Evolutionary conservation across 192 early-diverging fungal genomes (phyloP).

Genomic region (Coemansia sp.): DNA sequence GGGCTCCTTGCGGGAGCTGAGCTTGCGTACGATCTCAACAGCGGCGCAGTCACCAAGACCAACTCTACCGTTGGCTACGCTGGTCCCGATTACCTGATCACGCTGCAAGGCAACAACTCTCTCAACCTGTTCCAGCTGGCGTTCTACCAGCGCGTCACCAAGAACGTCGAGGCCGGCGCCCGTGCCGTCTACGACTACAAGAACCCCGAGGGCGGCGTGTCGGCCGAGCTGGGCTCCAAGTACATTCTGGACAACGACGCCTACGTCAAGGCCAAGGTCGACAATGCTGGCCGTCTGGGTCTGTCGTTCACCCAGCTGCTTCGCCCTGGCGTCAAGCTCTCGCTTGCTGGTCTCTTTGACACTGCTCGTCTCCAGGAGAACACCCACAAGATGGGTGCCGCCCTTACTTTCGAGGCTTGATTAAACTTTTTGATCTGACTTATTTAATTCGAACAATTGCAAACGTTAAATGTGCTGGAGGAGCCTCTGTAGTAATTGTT

Average conservation of each 20-base stretch:
- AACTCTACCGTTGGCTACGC: conserved; percentile 85
- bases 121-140: conserved; percentile 86
- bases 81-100: conserved; percentile 82
- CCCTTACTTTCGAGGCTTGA: conserved; percentile 90
- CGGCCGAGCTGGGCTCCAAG: conserved; percentile 93
- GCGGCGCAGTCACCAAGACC: conserved; percentile 87
- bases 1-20: conserved; percentile 93
- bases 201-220: conserved; percentile 68
- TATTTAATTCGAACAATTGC: too few relatives aligned
- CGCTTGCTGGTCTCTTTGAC: conserved; percentile 90
- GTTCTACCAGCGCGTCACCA: conserved; percentile 95
- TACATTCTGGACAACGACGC: conserved; percentile 85
- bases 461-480: too few relatives aligned
- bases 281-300: conserved; percentile 83
- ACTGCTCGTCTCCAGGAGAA: conserved; percentile 92
- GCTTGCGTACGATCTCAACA: conserved; percentile 88
- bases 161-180: conserved; percentile 91
- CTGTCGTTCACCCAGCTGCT: conserved; percentile 92
- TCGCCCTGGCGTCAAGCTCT: conserved; percentile 92
- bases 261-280: conserved; percentile 88
- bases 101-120: conserved; percentile 89
- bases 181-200: conserved; percentile 89
- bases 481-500: background rate
- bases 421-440: conserved; percentile 9
- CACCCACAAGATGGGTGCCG: conserved; percentile 92